These are phyloP conservation scores for Prunus mume DNA, from an alignment of 306 rosid species.

Conservation along the genomic window DNA sequence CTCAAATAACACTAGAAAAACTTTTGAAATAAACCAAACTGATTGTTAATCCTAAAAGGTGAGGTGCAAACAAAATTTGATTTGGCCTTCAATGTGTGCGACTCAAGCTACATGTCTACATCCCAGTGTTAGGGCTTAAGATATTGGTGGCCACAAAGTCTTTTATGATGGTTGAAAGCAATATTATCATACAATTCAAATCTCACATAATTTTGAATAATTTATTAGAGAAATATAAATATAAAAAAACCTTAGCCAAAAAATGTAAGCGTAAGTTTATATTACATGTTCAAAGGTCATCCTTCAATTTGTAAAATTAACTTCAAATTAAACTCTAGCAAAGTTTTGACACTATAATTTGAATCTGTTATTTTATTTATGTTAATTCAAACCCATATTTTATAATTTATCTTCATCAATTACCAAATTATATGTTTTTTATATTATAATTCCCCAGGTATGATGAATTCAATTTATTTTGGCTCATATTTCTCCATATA, in stretches of 20 bases:
- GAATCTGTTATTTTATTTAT: no score
- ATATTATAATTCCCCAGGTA: neutral
- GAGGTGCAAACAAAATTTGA: neutral
- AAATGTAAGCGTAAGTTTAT: neutral
- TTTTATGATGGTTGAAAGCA: neutral
- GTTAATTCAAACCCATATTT: no score
- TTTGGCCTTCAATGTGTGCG: neutral
- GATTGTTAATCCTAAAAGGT: neutral
- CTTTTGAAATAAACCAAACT: no score
- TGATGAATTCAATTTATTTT: neutral
- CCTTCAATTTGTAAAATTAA: no score
- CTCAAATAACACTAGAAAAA: no score
- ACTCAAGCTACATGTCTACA: neutral
- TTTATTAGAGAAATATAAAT: neutral
- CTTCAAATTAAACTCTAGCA: no score
- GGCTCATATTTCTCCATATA: no score
- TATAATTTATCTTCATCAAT: no score
- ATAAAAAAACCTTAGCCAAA: neutral
- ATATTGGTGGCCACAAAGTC: neutral
- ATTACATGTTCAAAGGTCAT: no score
- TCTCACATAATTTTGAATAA: neutral
- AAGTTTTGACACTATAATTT: no score
- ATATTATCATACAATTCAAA: conserved; percentile 3
- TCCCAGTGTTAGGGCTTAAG: neutral
- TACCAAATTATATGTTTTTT: neutral